Evolutionary conservation across 208 protist genomes (phyloP).

Genomic region (Acanthamoeba healyi): DNA sequence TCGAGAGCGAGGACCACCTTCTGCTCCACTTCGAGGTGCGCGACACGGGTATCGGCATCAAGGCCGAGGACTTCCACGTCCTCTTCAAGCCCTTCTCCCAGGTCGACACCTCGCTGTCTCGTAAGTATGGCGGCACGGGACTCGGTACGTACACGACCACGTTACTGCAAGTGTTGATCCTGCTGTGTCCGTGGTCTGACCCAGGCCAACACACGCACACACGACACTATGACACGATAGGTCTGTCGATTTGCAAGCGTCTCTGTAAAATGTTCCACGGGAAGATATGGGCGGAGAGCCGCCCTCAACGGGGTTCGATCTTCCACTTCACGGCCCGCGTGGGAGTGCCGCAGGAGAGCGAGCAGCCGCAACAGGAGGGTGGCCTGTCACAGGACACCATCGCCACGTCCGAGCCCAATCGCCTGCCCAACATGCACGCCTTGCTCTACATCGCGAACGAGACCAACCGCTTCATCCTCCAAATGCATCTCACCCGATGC

Average conservation of each 20-base stretch:
- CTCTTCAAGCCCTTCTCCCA: conserved; percentile 87
- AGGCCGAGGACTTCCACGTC: conserved; percentile 75
- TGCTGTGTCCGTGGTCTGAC: no score
- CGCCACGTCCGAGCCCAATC: not conserved
- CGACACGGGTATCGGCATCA: no score
- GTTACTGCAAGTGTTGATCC: not conserved
- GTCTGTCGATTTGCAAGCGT: conserved; percentile 38
- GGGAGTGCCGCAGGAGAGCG: not conserved
- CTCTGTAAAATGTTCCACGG: conserved; percentile 53
- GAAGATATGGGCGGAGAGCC: conserved; percentile 60
- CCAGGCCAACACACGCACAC: no score
- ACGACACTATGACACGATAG: not conserved
- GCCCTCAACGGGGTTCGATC: conserved; percentile 7
- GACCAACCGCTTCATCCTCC: conserved; percentile 35
- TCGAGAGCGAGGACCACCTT: not conserved
- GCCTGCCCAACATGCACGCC: conserved; percentile 10
- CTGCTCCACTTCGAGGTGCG: conserved; percentile 73
- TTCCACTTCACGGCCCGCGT: conserved; percentile 49
- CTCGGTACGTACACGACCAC: conserved; percentile 41
- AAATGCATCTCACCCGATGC: conserved; percentile 23
- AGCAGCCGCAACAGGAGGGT: not conserved
- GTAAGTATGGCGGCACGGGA: conserved; percentile 79
- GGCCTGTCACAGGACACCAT: not conserved
- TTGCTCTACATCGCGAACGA: conserved; percentile 32
- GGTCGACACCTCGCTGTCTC: conserved; percentile 76